Evolutionary conservation across 768 basidiomycete species (phyloP), one percentile per base, ranked within the genome.

Genomic region (Pleurotus pulmonarius): DNA sequence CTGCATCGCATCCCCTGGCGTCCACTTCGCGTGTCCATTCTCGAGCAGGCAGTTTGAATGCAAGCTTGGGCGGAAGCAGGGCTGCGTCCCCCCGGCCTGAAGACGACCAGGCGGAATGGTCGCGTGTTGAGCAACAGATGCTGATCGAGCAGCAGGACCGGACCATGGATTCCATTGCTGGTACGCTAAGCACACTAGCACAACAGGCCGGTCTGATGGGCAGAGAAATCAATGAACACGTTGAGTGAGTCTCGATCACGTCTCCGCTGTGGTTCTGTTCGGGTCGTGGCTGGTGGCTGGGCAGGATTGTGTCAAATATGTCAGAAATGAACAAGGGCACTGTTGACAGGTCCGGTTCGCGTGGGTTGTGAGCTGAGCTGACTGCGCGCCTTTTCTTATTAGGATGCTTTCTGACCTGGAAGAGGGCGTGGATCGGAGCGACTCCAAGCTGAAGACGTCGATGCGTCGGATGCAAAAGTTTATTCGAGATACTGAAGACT

Each of bases 141-240:
- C 85, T 98, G 72, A 83, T 98, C 22, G 81, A 80, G 47, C 83
- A 91, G 64, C 97, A 99, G 75, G 97, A 99, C 66, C 79, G 84
- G 25, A 89, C 94, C 0, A 88, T 99, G 63, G 86, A 88, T 55
- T 83, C 88, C 0, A 95, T 99, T 66, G 82, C 88, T 0, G 93
- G 94, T 0, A 94, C 95, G 1, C 70, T 99, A 53, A 84, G 68
- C 56, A 94, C 89, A 0, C 75, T 99, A 5, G 87, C 88, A 0
- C 87, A 91, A 60, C 97, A 98, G 71, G 97, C 97, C 0, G 90
- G 88, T 9, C 75, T 98, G 29, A 99, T 99, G 85, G 96, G 96
- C 0, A 85, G 84, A 56, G 97, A 99, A 67, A 91, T 98, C 49
- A 75, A 69, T 7, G 93, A 95, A 66, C 97, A 99, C 64, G 91